These are phyloP conservation scores for Ajuga chamaepitys DNA, from an alignment of 257 asterid species.

Conservation along the genomic window DNA sequence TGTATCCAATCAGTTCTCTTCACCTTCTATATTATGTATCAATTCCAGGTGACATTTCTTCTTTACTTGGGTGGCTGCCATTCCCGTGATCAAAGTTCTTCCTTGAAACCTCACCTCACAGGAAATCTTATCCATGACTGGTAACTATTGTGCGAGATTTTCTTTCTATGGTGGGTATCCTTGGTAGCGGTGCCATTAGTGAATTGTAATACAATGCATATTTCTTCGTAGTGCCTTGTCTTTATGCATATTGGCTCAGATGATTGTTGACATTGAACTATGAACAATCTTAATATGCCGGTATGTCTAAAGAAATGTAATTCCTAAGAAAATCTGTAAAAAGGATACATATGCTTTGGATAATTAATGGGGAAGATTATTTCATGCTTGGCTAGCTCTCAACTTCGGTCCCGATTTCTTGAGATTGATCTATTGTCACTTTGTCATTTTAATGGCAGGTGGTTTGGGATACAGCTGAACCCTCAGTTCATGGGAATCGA, in stretches of 20 bases:
- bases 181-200: conserved; percentile 6
- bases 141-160: conserved; percentile 29
- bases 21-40: conserved; percentile 1
- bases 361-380: neutral
- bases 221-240: neutral
- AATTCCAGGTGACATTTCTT: conserved; percentile 56
- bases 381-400: neutral
- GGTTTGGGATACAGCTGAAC: conserved; percentile 96
- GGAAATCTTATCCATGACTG: conserved; percentile 87
- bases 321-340: neutral
- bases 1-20: neutral
- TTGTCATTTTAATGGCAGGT: conserved; percentile 45
- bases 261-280: conserved; percentile 1
- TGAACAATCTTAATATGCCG: conserved; percentile 8
- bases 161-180: neutral
- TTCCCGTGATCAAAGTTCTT: conserved; percentile 64
- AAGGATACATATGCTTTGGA: neutral
- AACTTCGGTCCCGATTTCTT: neutral
- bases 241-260: conserved; percentile 2
- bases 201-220: neutral
- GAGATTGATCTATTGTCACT: neutral
- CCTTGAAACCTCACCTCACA: conserved; percentile 70
- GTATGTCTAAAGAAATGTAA: neutral
- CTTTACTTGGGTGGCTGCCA: conserved; percentile 64
- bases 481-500: conserved; percentile 91